phyloP scores from a whole-genome alignment of 2,329 filamentous ascomycete species.

The Neopestalotiopsis sp. region DNA sequence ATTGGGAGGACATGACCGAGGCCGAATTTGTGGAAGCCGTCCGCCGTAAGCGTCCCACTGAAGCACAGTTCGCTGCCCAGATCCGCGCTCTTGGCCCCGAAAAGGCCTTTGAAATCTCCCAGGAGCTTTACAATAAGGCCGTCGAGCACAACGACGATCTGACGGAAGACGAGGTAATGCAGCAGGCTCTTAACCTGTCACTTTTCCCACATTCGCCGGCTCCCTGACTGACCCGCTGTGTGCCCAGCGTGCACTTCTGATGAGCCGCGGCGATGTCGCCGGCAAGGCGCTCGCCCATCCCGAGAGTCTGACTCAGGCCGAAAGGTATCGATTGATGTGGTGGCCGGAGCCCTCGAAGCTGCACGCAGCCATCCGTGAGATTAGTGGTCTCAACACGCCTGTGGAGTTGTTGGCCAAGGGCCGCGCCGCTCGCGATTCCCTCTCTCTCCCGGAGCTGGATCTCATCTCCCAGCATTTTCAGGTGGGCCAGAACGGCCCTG shows the following conservation, averaged over 20 bases:
- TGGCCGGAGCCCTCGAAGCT: conserved; percentile 4
- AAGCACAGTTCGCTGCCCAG: not conserved
- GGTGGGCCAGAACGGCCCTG: not conserved
- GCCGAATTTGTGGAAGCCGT: no score
- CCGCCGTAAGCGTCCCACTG: not conserved
- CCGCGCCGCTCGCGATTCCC: not conserved
- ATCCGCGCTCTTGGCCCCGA: not conserved
- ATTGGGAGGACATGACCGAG: no score
- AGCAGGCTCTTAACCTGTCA: not conserved
- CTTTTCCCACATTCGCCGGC: no score
- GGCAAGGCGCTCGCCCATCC: conserved; percentile 4
- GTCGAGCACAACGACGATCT: not conserved
- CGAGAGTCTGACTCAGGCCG: not conserved
- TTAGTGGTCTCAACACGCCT: not conserved
- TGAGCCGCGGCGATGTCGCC: conserved; percentile 23
- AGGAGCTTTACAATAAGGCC: not conserved
- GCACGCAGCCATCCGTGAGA: not conserved
- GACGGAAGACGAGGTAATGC: conserved; percentile 1
- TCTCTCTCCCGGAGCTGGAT: not conserved
- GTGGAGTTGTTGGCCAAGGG: not conserved
- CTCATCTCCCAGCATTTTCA: not conserved
- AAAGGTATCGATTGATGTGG: not conserved
- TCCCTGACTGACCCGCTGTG: not conserved
- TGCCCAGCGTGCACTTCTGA: not conserved
- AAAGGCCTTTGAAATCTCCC: not conserved